Conservation (phyloP, 129 eudicot genomes). For the Chrysanthemum makinoi region DNA sequence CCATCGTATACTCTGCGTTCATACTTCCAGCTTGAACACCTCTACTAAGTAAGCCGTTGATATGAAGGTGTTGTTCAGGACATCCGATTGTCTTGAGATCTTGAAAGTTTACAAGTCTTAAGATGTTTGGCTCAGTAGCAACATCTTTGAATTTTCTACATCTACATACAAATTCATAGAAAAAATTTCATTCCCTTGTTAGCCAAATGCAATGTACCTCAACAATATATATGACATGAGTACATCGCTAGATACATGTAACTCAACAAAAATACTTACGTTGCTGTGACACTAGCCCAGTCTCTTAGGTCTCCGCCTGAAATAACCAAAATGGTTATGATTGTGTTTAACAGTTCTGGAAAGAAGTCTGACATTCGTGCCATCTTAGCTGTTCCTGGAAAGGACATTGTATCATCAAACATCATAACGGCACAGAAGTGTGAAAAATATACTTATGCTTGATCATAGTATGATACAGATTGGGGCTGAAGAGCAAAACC, state of each 20-base stretch:
- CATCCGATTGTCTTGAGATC: too few species aligned
- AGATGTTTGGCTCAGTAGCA: neutral
- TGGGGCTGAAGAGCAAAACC: neutral
- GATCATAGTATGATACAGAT: neutral
- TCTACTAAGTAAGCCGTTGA: slow-evolving; percentile 9
- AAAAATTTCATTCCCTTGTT: neutral
- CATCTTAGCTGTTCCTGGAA: slow-evolving; percentile 1
- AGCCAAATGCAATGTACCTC: neutral
- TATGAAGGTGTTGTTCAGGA: slow-evolving; percentile 3
- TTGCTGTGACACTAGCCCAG: slow-evolving; percentile 1
- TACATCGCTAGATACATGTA: neutral
- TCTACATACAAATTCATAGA: neutral
- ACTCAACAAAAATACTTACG: neutral
- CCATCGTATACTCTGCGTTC: neutral
- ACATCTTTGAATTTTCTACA: neutral
- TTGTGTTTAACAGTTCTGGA: neutral
- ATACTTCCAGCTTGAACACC: neutral
- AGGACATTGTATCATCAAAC: neutral
- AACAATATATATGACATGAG: neutral
- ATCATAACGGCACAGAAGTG: neutral
- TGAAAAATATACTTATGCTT: neutral
- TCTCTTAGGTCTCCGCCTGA: slow-evolving; percentile 3
- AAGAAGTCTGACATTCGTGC: neutral
- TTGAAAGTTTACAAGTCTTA: neutral
- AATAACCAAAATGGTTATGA: slow-evolving; percentile 6